A percentile compares a stretch with the other conserved stretches of the same genome.
Conservation (phyloP, 345 rosid genomes). For the Eucalyptus rudis region DNA sequence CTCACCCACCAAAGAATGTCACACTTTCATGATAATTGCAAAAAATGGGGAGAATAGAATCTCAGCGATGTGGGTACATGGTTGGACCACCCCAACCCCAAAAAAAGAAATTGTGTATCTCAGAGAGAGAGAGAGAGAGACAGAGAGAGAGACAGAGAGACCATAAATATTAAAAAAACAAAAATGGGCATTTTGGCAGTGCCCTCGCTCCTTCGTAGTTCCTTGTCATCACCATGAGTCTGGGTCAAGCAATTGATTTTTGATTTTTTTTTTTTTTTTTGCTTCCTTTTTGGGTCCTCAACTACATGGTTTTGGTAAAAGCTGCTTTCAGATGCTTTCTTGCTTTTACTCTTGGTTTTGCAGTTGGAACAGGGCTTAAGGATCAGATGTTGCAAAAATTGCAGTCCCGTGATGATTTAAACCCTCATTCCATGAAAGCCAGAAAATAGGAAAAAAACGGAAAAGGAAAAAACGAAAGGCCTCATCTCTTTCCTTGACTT, state of each 20-base stretch:
- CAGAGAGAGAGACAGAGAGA: not conserved
- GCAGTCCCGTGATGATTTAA: not conserved
- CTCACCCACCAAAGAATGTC: not conserved
- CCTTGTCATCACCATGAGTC: not conserved
- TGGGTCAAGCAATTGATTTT: not conserved
- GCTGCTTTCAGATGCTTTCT: not conserved
- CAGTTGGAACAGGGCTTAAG: not conserved
- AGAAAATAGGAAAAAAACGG: not conserved
- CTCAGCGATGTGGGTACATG: not conserved
- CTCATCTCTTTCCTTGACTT: not conserved
- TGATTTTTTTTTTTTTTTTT: not conserved
- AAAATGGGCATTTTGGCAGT: not conserved
- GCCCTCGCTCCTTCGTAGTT: not conserved
- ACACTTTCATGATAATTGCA: not conserved
- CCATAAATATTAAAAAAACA: rapidly evolving
- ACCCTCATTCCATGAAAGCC: not conserved
- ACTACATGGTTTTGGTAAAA: not conserved
- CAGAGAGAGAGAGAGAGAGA: not conserved
- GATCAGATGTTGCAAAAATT: not conserved
- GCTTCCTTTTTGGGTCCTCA: not conserved
- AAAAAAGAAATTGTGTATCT: not conserved
- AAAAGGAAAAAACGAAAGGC: not conserved
- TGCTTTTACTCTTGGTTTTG: not conserved
- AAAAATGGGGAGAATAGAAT: not conserved
- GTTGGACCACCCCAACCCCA: not conserved